Evolutionary conservation across 768 basidiomycete genomes (phyloP), one percentile per base, ranked within the genome.

Genomic region (Tricholoma hemisulphureum): DNA sequence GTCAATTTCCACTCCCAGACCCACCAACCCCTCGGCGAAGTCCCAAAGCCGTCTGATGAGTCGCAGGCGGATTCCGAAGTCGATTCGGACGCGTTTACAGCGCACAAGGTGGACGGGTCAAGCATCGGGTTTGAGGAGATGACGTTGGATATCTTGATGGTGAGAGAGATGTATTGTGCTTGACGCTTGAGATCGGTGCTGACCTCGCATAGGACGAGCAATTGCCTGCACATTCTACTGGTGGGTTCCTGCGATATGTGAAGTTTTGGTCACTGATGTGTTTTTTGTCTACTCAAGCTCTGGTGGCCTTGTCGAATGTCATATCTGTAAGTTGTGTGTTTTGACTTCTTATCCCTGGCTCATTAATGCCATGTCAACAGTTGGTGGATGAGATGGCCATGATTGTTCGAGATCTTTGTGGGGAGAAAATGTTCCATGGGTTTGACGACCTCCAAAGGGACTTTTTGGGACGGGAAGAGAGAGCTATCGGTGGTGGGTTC

Each of bases 171-270:
- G 10, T n/a, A n/a, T 41, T 23, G 35, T 31, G 9, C 24, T 29
- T 28, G 46, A 10, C 10, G 46, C 6, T 48, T 16, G n/a, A 28
- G 3, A 14, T 49, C 18, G 16, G 26, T 49, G 2, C 46, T 49
- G 46, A 49, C n/a, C 8, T 29, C 28, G 46, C 53, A 13, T 45
- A 78, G 77, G 74, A 80, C 58, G 71, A 71, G 18, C 77, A 78
- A 62, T 53, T 80, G 53, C 76, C 79, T 13, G 73, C 74, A 1
- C 77, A 80, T 64, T 75, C 77, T 2, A 76, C 78, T 20, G 74
- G 75, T 72, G 51, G 29, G 61, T 58, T n/a, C 6, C 4, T 51
- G 7, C 5, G 14, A 50, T 28, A 16, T 29, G 6, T 1, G 26
- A n/a, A 49, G 6, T 49, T n/a, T 29, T 13, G 7, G 9, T 29